Evolutionary conservation across 495 filamentous ascomycete species (phyloP).

Genomic region (Amniculicola lignicola): DNA sequence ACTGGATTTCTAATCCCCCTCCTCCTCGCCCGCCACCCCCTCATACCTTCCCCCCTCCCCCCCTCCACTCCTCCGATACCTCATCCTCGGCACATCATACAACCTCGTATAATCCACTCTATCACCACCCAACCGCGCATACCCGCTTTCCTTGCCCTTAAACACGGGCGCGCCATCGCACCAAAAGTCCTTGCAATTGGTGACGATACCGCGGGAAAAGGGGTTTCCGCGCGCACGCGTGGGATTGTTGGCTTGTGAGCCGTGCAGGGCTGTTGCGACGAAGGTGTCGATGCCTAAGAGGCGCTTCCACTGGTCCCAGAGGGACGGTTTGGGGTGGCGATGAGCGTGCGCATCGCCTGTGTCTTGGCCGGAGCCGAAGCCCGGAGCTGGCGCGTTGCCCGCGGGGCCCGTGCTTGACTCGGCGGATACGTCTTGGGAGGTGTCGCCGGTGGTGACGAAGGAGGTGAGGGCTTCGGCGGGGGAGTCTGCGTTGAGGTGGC

Average conservation of each 20-base stretch:
- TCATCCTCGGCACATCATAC: conserved; percentile 75
- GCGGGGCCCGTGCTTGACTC: too few relatives aligned
- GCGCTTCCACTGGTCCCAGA: conserved; percentile 73
- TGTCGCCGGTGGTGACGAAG: conserved; percentile 71
- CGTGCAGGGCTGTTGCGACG: conserved; percentile 59
- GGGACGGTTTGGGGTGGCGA: conserved; percentile 50
- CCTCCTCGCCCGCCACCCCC: conserved; percentile 31
- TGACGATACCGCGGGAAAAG: conserved; percentile 73
- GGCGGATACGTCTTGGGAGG: conserved; percentile 58
- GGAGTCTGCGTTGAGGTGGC: conserved; percentile 55
- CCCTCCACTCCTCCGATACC: conserved; percentile 35
- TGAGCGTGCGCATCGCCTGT: conserved; percentile 40
- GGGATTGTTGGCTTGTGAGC: conserved; percentile 61
- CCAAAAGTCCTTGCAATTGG: conserved; percentile 96
- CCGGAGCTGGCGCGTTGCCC: conserved; percentile 38
- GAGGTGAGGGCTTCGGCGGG: conserved; percentile 64
- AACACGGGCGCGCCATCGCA: conserved; percentile 83
- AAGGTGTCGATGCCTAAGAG: conserved; percentile 90
- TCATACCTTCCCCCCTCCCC: conserved; percentile 31
- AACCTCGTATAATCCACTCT: conserved; percentile 80
- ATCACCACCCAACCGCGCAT: conserved; percentile 72
- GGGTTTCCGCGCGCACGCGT: conserved; percentile 66
- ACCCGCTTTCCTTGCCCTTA: conserved; percentile 66
- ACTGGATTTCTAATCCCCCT: background rate
- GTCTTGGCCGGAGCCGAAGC: conserved; percentile 47